Evolutionary conservation across 345 rosid species (phyloP), one percentile per base, ranked within the genome.

Genomic region (Pistacia vera): DNA sequence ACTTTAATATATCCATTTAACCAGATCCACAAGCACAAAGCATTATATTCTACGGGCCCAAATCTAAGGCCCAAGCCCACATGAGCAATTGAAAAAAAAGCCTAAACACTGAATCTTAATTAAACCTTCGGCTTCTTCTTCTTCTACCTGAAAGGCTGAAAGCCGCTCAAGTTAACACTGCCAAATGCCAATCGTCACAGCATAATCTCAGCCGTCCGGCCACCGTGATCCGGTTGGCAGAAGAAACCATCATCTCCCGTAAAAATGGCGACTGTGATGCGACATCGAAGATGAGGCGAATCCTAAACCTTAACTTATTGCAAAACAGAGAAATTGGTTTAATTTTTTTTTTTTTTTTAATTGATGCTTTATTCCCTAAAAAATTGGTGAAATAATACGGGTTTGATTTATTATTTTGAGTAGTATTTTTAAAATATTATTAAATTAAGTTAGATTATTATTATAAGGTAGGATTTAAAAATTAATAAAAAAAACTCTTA

Each of bases 281-380:
- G 97, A 92, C 81, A 92, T 92, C 81, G 97, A 92, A 86, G 97
- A 92, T 89, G 95, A 92, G 91, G 97, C 88, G 70, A 63, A 59
- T 74, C 58, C 17, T 14, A 2, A 41, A 41, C 8, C 44, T 76
- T 28, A n/a, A 30, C 38, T 59, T 44, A 4, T 14, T 4, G 0
- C 52, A 38, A 13, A 28, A 10, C 11, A 33, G 62, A 63, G 17
- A 65, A 57, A 58, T 52, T 0, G 28, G 18, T 20, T 2, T 11
- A 41, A 48, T 35, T 28, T 41, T 2, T 30, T n/a, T 22, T 58
- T 20, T 33, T 48, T 36, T 56, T 41, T 41, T 62, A 55, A 51
- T 18, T 59, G 3, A 16, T 60, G 6, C 2, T 72, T 30, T 14
- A 2, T 55, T 51, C 41, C 36, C 46, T 66, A 2, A 46, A 48